Conservation (phyloP, 192 early-diverging fungal species). For the Coemansia interrupta region DNA sequence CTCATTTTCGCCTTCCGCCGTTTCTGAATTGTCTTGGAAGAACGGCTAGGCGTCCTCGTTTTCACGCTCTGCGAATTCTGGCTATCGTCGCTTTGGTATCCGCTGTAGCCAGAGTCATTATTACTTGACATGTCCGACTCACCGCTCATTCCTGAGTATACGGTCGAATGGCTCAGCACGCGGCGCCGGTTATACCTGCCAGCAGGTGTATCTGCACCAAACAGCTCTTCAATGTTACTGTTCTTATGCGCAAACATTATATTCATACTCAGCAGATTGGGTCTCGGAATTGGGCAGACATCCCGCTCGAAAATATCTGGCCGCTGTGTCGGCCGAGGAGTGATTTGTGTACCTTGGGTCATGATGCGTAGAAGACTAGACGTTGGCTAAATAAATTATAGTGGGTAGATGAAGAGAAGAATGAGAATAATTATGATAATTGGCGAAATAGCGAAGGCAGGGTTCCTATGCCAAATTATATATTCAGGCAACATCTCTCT, state of each 20-base stretch:
- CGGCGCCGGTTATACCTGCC: slow-evolving; percentile 11
- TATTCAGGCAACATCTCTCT: background rate
- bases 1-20: background rate
- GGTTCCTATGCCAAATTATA: background rate
- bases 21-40: background rate
- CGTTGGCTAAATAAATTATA: slow-evolving; percentile 1
- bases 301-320: slow-evolving; percentile 9
- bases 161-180: slow-evolving; percentile 3
- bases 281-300: slow-evolving; percentile 4
- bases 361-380: background rate
- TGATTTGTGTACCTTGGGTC: background rate
- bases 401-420: background rate
- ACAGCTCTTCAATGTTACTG: slow-evolving; percentile 3
- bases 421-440: background rate
- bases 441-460: background rate
- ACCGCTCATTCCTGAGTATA: background rate
- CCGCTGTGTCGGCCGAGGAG: background rate
- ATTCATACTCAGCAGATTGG: slow-evolving; percentile 2
- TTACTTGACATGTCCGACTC: background rate
- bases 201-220: slow-evolving; percentile 5
- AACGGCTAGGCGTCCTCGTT: background rate
- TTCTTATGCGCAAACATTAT: slow-evolving; percentile 4
- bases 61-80: background rate
- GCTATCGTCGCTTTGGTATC: background rate
- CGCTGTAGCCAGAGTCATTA: background rate